These are phyloP conservation scores for Tricharina praecox DNA, from an alignment of 495 filamentous ascomycete genomes.

Conservation along the genomic window DNA sequence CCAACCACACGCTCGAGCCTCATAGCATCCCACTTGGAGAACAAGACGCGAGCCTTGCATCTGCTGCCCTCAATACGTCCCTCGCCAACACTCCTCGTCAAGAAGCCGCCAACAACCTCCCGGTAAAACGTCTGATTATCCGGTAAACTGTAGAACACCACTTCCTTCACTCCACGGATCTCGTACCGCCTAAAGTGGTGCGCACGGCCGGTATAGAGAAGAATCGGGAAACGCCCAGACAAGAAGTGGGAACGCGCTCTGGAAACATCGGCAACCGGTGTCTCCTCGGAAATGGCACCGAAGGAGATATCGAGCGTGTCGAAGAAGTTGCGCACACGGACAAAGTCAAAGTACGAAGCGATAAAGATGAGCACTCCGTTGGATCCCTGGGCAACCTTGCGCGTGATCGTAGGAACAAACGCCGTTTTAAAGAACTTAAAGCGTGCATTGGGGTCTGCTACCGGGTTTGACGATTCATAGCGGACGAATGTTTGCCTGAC, in stretches of 20 bases:
- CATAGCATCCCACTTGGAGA: constrained; percentile 75
- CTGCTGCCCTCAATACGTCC: constrained; percentile 33
- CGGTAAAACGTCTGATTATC: constrained; percentile 77
- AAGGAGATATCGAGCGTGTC: constrained; percentile 60
- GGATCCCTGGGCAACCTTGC: constrained; percentile 36
- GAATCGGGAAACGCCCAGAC: constrained; percentile 57
- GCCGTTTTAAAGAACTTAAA: constrained; percentile 80
- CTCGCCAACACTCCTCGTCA: constrained; percentile 40
- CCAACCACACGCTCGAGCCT: constrained; percentile 83
- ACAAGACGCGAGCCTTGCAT: constrained; percentile 47
- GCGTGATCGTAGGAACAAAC: constrained; percentile 54
- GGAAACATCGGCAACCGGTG: constrained; percentile 52
- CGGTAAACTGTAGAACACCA: constrained; percentile 74
- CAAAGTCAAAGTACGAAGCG: constrained; percentile 83
- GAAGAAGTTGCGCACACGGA: constrained; percentile 81
- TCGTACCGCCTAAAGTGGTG: constrained; percentile 84
- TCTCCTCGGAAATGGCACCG: constrained; percentile 77
- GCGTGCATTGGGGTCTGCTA: constrained; percentile 67
- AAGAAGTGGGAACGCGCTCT: constrained; percentile 78
- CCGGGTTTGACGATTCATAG: constrained; percentile 51
- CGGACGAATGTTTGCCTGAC: constrained; percentile 56
- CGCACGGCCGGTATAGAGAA: constrained; percentile 81
- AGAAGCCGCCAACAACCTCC: constrained; percentile 64
- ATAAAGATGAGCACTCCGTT: constrained; percentile 57
- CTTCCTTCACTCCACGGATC: constrained; percentile 57